These are phyloP conservation scores for Amphirosellinia nigrospora DNA, from an alignment of 495 filamentous ascomycete species.

Conservation along the genomic window DNA sequence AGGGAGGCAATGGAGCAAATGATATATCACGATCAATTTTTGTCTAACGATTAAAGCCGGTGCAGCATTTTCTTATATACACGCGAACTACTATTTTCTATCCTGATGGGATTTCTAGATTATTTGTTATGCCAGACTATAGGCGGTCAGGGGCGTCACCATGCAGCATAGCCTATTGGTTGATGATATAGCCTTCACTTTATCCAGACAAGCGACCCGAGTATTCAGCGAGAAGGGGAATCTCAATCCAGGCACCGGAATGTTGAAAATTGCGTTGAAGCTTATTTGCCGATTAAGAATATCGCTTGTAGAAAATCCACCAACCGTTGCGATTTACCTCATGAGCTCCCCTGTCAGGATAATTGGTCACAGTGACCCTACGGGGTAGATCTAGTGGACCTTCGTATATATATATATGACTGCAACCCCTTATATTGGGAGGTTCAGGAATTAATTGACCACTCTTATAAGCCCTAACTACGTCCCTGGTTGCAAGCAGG, in stretches of 20 bases:
- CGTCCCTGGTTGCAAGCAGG: no score
- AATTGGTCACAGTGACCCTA: no score
- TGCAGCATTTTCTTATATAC: neutral
- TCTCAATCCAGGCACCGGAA: neutral
- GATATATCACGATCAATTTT: neutral
- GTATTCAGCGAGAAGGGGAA: neutral
- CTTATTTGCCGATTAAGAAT: slow-evolving; percentile 11
- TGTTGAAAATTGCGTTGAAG: slow-evolving; percentile 1
- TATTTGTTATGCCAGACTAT: neutral
- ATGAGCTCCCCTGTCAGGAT: no score
- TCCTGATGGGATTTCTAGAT: neutral
- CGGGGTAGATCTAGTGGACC: no score
- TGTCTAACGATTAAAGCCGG: neutral
- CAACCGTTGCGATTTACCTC: neutral
- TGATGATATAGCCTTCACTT: slow-evolving; percentile 20
- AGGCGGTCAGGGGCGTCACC: neutral
- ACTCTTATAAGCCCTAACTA: no score
- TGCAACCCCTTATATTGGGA: no score
- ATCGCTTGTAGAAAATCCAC: neutral
- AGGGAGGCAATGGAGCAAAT: no score
- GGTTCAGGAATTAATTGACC: no score
- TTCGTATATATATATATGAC: no score
- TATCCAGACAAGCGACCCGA: slow-evolving; percentile 21
- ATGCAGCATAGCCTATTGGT: slow-evolving; percentile 9
- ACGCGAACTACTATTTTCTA: neutral